Base-by-base conservation (phyloP, 208 protist genomes). In the Wallacemonas sp. region DNA sequence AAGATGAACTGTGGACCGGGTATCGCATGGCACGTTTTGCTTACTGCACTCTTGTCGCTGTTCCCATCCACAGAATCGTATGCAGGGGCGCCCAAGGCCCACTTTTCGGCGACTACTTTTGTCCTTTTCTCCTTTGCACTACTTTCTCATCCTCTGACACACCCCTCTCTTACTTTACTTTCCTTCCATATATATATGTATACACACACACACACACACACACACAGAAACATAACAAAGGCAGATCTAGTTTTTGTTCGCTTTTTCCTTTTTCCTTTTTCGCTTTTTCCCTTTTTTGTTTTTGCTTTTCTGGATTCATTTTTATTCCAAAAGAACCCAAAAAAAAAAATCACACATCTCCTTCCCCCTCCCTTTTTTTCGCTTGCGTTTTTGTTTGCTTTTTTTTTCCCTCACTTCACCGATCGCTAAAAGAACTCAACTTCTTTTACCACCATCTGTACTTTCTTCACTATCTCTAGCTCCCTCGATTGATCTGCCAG, bases 261-360 rank as follows among this genome's bases (percentile, higher is more conserved):
- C 31, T 50, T 33, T 61, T 72, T 49, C 38, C 46, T 57, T 11
- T 48, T n/a, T 20, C 25, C 26, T 42, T 44, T 14, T 23, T 20
- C 7, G n/a, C 1, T 52, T 38, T 68, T 26, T 20, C 33, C 23
- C n/a, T 36, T 41, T 49, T 61, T 45, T 36, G 33, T 57, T 36
- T 68, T 68, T 31, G 16, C 11, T 10, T 67, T 57, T 36, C 23
- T 41, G 66, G 42, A 49, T 38, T 57, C 32, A 29, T 12, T 50
- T 55, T 28, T 18, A 14, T 45, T 45, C 4, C 4, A 50, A 50
- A 50, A 50, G n/a, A 0, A 50, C 10, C 7, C 0, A 1, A 50
- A 50, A 50, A 50, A 50, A 12, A 50, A 50, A 7, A 50, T 22
- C n/a, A 50, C 44, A 50, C 8, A 22, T 50, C 44, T 18, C 44